Evolutionary conservation across 495 filamentous ascomycete species (phyloP), one percentile per base, ranked within the genome.

Genomic region (Aspergillus avenaceus): DNA sequence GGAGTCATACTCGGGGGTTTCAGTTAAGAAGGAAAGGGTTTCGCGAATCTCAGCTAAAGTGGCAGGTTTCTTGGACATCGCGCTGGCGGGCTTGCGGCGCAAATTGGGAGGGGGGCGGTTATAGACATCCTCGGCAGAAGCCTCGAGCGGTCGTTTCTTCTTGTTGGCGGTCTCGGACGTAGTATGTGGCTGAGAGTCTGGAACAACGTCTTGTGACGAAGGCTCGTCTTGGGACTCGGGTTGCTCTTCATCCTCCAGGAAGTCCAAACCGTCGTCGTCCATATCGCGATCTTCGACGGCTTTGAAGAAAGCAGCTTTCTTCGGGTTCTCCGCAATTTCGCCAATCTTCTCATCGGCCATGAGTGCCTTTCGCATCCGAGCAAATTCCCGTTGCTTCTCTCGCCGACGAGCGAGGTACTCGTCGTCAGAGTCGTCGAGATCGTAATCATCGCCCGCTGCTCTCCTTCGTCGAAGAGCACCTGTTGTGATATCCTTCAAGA

Each of bases 401-500:
- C 90, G 80, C 25, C 87, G 83, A 36, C 84, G 80, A 23, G 88
- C 84, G 57, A 87, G 80, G 2, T 78, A 84, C 41, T 88, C 88
- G 60, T 97, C 92, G 32, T 95, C 91, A 4, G 86, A 87, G 60
- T 96, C 91, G 8, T 86, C 88, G 18, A 96, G 78, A 52, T 95
- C 90, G 41, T 86, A 74, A 37, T 87, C 81, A 61, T 86, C 86
- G 52, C 85, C 83, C 21, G 78, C 82, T 42, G 81, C 84, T 36
- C 86, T 80, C 57, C 90, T 88, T 38, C 88, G 85, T 8, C 93
- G 84, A 14, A 97, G 76, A 57, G 80, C 81, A 31, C 93, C 93
- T 7, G 84, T 91, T 5, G 87, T 91, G 61, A 99, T 84, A 62
- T 97, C 95, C 55, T 85, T 90, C 70, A 91, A 88, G 26, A 98